Percentiles rank a stretch among this genome's conserved stretches.
Conservation (phyloP, 2,329 filamentous ascomycete genomes). For the Claviceps sp. region DNA sequence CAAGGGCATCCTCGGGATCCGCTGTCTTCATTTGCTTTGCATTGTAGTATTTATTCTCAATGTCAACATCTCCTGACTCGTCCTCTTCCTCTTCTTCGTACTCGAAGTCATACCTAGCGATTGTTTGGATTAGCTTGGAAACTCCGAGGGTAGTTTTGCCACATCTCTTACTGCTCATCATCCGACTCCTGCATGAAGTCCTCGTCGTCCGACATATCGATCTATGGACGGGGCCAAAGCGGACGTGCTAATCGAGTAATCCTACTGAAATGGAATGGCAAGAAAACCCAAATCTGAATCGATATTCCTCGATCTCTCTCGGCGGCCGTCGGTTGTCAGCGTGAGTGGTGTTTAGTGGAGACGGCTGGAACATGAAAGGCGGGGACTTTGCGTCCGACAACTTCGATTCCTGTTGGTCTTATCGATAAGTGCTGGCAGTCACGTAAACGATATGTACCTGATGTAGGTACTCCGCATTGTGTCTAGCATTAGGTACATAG, state of each 20-base stretch:
- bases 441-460: too few relatives aligned
- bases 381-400: background rate
- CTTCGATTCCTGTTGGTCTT: background rate
- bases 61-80: slow-evolving; percentile 76
- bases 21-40: slow-evolving; percentile 89
- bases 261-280: background rate
- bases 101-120: slow-evolving; percentile 73
- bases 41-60: slow-evolving; percentile 99
- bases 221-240: too few relatives aligned
- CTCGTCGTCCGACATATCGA: slow-evolving; percentile 37
- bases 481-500: too few relatives aligned
- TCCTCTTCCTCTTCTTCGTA: slow-evolving; percentile 91
- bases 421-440: background rate
- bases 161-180: slow-evolving; percentile 26
- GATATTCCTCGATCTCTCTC: background rate
- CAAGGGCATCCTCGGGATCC: slow-evolving; percentile 77
- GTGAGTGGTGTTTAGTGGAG: background rate
- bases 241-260: too few relatives aligned
- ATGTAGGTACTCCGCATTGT: too few relatives aligned
- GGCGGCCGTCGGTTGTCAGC: background rate
- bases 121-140: slow-evolving; percentile 5
- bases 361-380: background rate
- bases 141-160: background rate
- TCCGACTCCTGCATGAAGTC: slow-evolving; percentile 36
- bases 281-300: background rate